These are phyloP conservation scores for Paraglomus brasilianum DNA, from an alignment of 192 early-diverging fungal species.

Conservation along the genomic window DNA sequence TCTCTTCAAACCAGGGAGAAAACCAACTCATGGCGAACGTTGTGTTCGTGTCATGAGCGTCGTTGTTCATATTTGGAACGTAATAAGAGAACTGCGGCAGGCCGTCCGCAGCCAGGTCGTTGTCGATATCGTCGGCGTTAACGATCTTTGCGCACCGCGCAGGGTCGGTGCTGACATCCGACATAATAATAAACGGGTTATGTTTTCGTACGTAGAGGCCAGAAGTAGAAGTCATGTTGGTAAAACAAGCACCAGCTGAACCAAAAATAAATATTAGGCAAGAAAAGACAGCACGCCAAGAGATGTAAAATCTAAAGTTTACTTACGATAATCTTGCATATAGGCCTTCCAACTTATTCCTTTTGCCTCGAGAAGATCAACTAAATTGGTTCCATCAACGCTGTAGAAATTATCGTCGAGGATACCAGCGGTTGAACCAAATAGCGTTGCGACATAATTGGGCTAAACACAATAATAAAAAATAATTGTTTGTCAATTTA, in stretches of 20 bases:
- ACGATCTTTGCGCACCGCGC: conserved; percentile 66
- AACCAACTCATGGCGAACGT: conserved; percentile 53
- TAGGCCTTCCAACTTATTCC: conserved; percentile 65
- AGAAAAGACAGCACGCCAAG: not conserved
- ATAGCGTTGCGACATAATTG: conserved; percentile 19
- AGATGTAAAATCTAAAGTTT: too few species aligned
- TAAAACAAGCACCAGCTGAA: conserved; percentile 1
- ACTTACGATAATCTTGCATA: conserved; percentile 60
- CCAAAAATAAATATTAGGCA: not conserved
- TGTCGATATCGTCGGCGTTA: conserved; percentile 47
- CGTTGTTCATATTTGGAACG: conserved; percentile 59
- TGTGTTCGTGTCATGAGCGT: conserved; percentile 53
- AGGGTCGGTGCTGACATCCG: conserved; percentile 50
- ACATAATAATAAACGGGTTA: conserved; percentile 69
- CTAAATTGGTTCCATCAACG: conserved; percentile 33
- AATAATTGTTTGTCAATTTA: too few species aligned
- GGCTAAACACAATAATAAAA: too few species aligned
- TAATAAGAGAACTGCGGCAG: conserved; percentile 61
- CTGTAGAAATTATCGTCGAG: conserved; percentile 33
- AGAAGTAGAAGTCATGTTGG: not conserved
- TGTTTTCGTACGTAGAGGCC: conserved; percentile 65
- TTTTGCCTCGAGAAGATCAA: conserved; percentile 53
- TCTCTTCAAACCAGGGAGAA: not conserved
- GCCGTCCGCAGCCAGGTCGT: conserved; percentile 48
- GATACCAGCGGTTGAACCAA: conserved; percentile 34